phyloP scores from a whole-genome alignment of 176 grass and related monocot genomes.

The Hordeum marinum region DNA sequence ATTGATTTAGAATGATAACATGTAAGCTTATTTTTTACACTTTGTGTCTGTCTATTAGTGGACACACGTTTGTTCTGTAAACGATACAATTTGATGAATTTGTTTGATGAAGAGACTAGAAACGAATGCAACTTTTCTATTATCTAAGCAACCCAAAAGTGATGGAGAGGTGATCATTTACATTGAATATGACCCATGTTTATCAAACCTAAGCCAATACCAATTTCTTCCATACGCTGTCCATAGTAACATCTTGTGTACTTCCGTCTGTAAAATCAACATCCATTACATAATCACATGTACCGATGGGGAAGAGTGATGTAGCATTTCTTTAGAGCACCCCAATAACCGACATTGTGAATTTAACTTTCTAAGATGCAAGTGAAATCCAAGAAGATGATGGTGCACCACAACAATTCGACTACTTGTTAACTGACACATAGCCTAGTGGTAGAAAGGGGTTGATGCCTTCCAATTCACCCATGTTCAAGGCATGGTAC shows the following conservation, averaged over 20 bases:
- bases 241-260: background rate
- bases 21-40: background rate
- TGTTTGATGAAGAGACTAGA: background rate
- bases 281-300: background rate
- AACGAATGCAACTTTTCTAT: background rate
- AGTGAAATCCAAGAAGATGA: too few species aligned
- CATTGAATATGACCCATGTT: background rate
- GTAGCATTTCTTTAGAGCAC: too few species aligned
- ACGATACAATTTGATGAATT: too few species aligned
- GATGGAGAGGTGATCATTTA: background rate
- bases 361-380: too few species aligned
- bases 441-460: too few species aligned
- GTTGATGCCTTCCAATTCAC: too few species aligned
- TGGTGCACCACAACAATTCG: too few species aligned
- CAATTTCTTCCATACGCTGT: background rate
- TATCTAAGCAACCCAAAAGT: background rate
- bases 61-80: background rate
- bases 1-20: background rate
- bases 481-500: too few species aligned
- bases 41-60: background rate
- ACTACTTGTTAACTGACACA: too few species aligned
- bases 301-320: background rate
- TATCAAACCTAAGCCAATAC: background rate
- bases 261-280: too few species aligned
- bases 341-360: too few species aligned